Evolutionary conservation across 139 green algal species (phyloP), one percentile per base, ranked within the genome.

Genomic region (Penium margaritaceum): DNA sequence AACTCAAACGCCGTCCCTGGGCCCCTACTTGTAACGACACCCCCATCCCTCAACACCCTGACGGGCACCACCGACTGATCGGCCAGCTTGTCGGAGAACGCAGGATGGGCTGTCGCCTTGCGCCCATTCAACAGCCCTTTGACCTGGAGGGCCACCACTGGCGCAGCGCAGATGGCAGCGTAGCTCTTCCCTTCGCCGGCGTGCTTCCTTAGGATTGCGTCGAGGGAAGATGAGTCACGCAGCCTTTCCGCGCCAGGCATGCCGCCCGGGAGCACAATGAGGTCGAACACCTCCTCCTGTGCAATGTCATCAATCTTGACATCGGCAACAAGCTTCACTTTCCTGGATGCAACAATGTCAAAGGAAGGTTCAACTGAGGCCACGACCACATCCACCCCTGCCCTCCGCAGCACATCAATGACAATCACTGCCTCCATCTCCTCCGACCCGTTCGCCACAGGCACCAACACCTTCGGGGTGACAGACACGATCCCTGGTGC

Each of bases 1-100:
- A 97, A 99, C 79, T 98, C 93, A 67, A 98, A 90, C 0, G 94
- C 85, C 0, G 94, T 97, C 0, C 91, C 92, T 1, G 93, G 91
- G 3, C 91, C 92, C 15, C 87, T 79, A 64, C 82, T 91, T 44
- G 94, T 99, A 32, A 89, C 88, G 0, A 96, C 67, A 14, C 76
- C 83, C 30, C 90, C 90, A 65, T 96, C 90, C 15, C 91, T 86
- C 30, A 97, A 91, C 33, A 99, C 95, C 0, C 93, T 85, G 30
- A 88, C 67, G 0, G 77, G 30, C 37, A 80, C 73, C 3, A 37
- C 73, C 5, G 73, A 74, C 46, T 68, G 27, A 33, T 82, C 75
- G 2, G 37, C 6, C 7, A 82, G 70, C 44, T 43, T 34, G 55
- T 57, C 37, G 9, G 43, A 73, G 66, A 98, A 97, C 19, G 84